Evolutionary conservation across 345 rosid genomes (phyloP).

Genomic region (Luvunga scandens): DNA sequence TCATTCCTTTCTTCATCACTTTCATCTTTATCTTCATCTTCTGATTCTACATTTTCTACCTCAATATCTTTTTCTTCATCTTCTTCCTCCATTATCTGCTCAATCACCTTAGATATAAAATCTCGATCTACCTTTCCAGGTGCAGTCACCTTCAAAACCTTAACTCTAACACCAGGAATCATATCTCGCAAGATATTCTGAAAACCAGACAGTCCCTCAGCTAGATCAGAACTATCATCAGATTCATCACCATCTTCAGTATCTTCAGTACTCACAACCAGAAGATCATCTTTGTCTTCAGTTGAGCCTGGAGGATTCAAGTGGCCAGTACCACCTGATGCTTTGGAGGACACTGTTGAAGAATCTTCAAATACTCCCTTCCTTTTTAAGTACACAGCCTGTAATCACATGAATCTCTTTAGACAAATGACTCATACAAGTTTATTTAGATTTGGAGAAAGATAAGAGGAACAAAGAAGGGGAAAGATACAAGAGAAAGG

Average conservation of each 20-base stretch:
- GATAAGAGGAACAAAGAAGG: neutral
- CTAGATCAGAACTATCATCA: conserved; percentile 70
- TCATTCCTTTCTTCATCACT: conserved; percentile 53
- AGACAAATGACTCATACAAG: conserved; percentile 5
- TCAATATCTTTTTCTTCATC: conserved; percentile 65
- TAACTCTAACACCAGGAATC: conserved; percentile 83
- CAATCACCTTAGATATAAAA: conserved; percentile 82
- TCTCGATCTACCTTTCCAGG: conserved; percentile 79
- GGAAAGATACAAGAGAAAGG: neutral
- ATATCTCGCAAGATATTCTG: conserved; percentile 73
- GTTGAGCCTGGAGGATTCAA: conserved; percentile 44
- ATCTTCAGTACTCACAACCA: conserved; percentile 54
- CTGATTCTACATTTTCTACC: conserved; percentile 52
- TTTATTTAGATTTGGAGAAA: neutral
- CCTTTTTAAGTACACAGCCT: conserved; percentile 83
- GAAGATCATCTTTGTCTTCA: conserved; percentile 53
- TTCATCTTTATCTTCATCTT: conserved; percentile 55
- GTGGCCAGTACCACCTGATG: conserved; percentile 39
- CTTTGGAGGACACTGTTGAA: conserved; percentile 38
- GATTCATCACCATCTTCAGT: conserved; percentile 51
- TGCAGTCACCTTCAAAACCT: conserved; percentile 79
- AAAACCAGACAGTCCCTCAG: conserved; percentile 70
- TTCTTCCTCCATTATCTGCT: conserved; percentile 75
- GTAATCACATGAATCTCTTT: conserved; percentile 23
- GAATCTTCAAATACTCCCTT: conserved; percentile 47